Evolutionary conservation across 179 eudicot species (phyloP).

Genomic region (Drosera spatulata): DNA sequence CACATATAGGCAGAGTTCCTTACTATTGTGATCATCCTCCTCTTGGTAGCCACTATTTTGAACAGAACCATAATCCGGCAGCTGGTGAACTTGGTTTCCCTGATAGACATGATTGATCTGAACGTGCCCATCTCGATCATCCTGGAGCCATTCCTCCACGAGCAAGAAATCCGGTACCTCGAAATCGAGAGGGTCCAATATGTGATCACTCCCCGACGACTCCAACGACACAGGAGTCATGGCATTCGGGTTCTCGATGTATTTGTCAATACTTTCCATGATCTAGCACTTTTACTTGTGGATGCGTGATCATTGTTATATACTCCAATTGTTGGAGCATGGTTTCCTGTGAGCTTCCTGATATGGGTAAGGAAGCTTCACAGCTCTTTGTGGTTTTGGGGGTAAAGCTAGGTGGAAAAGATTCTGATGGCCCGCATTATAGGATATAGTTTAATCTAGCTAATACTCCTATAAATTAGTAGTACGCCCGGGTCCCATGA

Average conservation of each 20-base stretch:
- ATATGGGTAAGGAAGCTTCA: constrained; percentile 28
- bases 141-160: constrained; percentile 14
- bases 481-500: no score
- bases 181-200: constrained; percentile 20
- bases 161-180: constrained; percentile 27
- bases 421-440: no score
- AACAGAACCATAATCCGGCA: constrained; percentile 7
- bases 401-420: no score
- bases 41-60: constrained; percentile 15
- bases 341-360: constrained; percentile 31
- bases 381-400: background rate
- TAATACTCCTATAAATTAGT: no score
- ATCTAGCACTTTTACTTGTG: background rate
- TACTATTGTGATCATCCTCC: constrained; percentile 10
- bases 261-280: constrained; percentile 3
- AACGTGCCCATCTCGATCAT: constrained; percentile 9
- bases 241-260: constrained; percentile 3
- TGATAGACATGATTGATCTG: constrained; percentile 12
- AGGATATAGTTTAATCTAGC: no score
- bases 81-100: constrained; percentile 5
- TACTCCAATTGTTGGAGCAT: background rate
- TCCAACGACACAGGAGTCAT: constrained; percentile 18
- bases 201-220: constrained; percentile 29
- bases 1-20: background rate
- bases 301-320: background rate